Evolutionary conservation across 257 asterid genomes (phyloP).

Genomic region (Scutellaria barbata): DNA sequence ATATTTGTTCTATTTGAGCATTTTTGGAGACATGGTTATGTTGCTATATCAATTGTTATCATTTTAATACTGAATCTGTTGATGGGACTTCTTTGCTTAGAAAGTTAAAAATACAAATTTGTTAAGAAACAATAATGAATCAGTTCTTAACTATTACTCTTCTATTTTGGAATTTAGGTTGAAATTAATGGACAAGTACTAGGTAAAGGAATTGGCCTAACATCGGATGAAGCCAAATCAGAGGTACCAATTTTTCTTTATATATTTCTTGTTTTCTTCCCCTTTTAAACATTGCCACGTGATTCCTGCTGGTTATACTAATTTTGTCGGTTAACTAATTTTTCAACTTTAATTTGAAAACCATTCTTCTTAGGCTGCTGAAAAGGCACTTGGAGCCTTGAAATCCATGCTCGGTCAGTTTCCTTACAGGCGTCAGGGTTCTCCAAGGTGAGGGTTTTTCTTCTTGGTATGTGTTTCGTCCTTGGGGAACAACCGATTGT

Average conservation of each 20-base stretch:
- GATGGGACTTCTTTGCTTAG: conserved; percentile 6
- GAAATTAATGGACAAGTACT: conserved; percentile 84
- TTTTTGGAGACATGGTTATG: conserved; percentile 5
- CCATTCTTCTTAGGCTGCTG: conserved; percentile 75
- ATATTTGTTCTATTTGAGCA: not conserved
- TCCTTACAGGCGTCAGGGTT: conserved; percentile 73
- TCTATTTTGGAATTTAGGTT: conserved; percentile 57
- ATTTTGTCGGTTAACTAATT: not conserved
- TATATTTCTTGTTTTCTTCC: conserved; percentile 17
- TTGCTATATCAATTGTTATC: conserved; percentile 15
- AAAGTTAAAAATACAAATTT: not conserved
- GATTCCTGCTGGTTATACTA: conserved; percentile 4
- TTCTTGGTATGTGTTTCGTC: conserved; percentile 20
- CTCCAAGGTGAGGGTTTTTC: conserved; percentile 72
- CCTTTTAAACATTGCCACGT: not conserved
- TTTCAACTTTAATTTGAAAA: conserved; percentile 25
- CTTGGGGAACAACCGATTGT: conserved; percentile 9
- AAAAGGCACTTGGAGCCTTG: conserved; percentile 79
- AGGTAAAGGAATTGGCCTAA: conserved; percentile 85
- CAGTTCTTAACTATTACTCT: conserved; percentile 15
- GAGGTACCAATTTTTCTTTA: conserved; percentile 52
- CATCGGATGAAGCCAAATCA: conserved; percentile 95
- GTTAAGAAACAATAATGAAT: not conserved
- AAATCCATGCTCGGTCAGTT: conserved; percentile 63
- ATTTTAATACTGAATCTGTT: not conserved